phyloP scores from a whole-genome alignment of 257 asterid genomes.

The Solanum arcanum region DNA sequence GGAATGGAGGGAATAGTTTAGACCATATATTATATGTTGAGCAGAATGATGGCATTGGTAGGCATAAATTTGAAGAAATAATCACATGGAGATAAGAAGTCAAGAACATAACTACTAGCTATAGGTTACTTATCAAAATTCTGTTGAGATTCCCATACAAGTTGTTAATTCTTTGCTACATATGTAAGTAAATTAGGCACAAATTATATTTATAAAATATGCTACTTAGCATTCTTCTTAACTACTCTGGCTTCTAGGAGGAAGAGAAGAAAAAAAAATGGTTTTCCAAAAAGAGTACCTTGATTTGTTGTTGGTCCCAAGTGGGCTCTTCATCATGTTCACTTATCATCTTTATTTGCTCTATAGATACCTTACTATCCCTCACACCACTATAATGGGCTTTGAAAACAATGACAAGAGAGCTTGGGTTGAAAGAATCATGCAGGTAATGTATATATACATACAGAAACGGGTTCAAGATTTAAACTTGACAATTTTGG shows the following conservation, averaged over 20 bases:
- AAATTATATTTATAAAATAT: background rate
- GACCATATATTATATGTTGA: too few relatives aligned
- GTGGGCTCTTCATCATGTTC: background rate
- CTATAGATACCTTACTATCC: background rate
- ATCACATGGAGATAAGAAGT: background rate
- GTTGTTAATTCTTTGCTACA: background rate
- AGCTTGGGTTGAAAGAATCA: constrained; percentile 9
- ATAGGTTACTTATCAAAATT: background rate
- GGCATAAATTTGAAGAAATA: background rate
- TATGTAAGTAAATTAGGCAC: background rate
- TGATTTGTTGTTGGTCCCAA: constrained; percentile 4
- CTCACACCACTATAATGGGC: background rate
- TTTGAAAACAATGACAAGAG: background rate
- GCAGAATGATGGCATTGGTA: background rate
- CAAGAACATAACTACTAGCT: background rate
- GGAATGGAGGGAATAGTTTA: background rate
- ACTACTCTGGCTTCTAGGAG: background rate
- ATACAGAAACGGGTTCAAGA: background rate
- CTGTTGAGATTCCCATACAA: background rate
- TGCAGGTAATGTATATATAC: background rate
- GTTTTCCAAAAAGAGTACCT: background rate
- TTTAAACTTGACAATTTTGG: background rate
- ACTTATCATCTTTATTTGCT: constrained; percentile 1
- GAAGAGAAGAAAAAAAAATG: background rate
- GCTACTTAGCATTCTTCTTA: background rate